Base-by-base conservation (phyloP, 2,329 filamentous ascomycete genomes). In the Lachnellula arida region DNA sequence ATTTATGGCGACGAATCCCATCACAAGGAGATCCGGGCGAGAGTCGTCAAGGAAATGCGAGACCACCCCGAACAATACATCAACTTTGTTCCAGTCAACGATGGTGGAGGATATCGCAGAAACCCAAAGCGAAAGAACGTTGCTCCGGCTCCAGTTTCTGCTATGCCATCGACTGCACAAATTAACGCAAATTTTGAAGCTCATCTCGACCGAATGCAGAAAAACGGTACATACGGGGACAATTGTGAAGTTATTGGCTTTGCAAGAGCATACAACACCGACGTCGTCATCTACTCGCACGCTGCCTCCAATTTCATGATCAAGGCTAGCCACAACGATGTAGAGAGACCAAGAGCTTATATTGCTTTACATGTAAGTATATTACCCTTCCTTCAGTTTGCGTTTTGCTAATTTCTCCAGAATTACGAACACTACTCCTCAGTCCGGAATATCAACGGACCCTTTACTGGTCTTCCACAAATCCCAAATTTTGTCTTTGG, bases 201-300 rank as follows among this genome's bases (percentile, higher is more conserved):
- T 35, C 82, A 85, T 68, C 74, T 88, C 12, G 71, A 76, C 58
- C 74, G 76, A 54, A 87, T 88, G 77, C 78, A 81, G 32, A 78
- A 79, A 64, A 75, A 77, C 32, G 81, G 81, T 51, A 80, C 80
- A 40, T 88, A 81, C 71, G 86, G 83, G 25, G 85, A 86, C 66
- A 84, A 87, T 56, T 78, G 86, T 73, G 84, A 88, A 71, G 79
- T 89, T 46, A 77, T 78, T 34, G 86, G 86, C 5, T 88, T 88
- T 70, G 80, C 81, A 28, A 78, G 81, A 54, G 80, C 79, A 22
- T 86, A 79, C 67, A 75, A 79, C 50, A 78, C 79, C 51, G 80
- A 87, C 67, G 81, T 89, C 53, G 79, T 79, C 63, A 81, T 88
- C 54, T 87, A 84, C 71, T 50, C 54, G 37, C 73, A 80, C 71